Evolutionary conservation across 164 flowering plant species (phyloP).

Genomic region (Vitis rupestris): DNA sequence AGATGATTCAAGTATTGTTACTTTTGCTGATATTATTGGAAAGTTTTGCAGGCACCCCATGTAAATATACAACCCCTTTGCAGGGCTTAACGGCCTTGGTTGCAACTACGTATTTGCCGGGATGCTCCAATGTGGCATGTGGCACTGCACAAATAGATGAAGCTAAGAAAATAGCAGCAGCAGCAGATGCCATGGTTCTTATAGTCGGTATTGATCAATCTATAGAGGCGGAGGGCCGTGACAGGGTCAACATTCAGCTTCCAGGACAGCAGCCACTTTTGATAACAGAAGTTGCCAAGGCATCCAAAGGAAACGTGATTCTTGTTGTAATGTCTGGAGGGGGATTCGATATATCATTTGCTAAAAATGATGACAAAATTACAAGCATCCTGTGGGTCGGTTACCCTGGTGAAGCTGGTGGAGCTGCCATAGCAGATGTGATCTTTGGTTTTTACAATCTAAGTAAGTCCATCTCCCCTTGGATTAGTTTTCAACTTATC

Average conservation of each 20-base stretch:
- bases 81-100: constrained; percentile 63
- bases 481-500: neutral
- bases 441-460: constrained; percentile 80
- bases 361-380: constrained; percentile 53
- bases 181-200: constrained; percentile 77
- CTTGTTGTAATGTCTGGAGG: constrained; percentile 91
- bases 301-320: constrained; percentile 77
- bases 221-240: constrained; percentile 69
- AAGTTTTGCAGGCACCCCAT: constrained; percentile 64
- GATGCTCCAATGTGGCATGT: constrained; percentile 70
- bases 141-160: constrained; percentile 42
- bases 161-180: constrained; percentile 63
- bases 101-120: constrained; percentile 45
- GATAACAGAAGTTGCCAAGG: constrained; percentile 59
- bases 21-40: neutral
- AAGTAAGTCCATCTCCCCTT: constrained; percentile 34
- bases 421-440: constrained; percentile 88
- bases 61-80: constrained; percentile 80
- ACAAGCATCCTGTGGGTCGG: constrained; percentile 96
- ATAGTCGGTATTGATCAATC: constrained; percentile 80
- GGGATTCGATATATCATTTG: constrained; percentile 74
- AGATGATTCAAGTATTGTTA: neutral
- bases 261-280: constrained; percentile 76
- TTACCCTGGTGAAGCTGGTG: constrained; percentile 98
- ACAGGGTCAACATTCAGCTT: constrained; percentile 56